phyloP scores from a whole-genome alignment of 1,284 basidiomycete genomes.

The Sanghuangporus weigelae region DNA sequence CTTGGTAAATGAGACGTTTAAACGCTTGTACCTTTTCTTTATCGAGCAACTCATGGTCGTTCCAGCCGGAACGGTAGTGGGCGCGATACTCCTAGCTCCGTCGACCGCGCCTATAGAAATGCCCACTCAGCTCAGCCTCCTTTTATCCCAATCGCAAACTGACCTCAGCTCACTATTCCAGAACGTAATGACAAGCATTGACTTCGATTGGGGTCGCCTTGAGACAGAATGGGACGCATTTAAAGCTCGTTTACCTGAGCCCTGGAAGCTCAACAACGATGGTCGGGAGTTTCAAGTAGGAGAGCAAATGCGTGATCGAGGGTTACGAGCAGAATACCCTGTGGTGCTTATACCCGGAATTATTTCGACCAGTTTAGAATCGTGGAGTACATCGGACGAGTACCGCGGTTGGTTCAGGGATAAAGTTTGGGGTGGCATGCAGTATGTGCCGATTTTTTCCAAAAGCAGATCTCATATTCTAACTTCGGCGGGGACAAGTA shows the following conservation, averaged over 20 bases:
- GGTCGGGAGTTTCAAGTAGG: constrained; percentile 85
- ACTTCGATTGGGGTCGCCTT: constrained; percentile 56
- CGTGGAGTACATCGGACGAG: constrained; percentile 80
- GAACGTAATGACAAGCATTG: constrained; percentile 36
- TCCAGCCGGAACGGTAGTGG: constrained; percentile 60
- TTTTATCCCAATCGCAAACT: constrained; percentile 31
- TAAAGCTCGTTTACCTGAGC: constrained; percentile 61
- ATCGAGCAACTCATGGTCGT: neutral
- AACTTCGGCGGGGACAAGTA: constrained; percentile 42
- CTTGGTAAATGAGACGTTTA: constrained; percentile 35
- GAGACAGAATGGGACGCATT: constrained; percentile 65
- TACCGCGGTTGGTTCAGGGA: constrained; percentile 79
- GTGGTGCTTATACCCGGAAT: constrained; percentile 80
- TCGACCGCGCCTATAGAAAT: constrained; percentile 20
- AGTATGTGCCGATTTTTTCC: constrained; percentile 25
- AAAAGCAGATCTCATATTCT: neutral
- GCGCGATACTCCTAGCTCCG: constrained; percentile 52
- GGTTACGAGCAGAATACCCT: constrained; percentile 69
- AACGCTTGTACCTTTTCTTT: constrained; percentile 16
- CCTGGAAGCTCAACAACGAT: constrained; percentile 78
- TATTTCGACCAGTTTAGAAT: constrained; percentile 75
- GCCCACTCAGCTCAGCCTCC: constrained; percentile 34
- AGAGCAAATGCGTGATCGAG: constrained; percentile 60
- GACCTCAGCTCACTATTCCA: constrained; percentile 11
- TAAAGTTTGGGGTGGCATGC: constrained; percentile 78